Base-by-base conservation (phyloP, 1,284 basidiomycete genomes). In the Rhodotorula sp. region DNA sequence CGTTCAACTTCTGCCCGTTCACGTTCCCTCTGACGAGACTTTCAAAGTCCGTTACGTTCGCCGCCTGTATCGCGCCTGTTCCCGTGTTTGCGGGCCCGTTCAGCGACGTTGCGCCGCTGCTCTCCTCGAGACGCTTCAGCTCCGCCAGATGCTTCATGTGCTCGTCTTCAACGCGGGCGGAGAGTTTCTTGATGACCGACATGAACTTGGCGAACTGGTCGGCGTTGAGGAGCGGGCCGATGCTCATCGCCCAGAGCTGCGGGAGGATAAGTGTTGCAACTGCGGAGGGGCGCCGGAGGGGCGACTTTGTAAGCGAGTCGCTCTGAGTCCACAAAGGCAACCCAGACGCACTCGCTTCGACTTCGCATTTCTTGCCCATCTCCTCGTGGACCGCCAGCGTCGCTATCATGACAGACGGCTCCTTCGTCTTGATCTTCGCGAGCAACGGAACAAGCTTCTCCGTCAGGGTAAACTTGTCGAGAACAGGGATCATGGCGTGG, bases 171-270 rank as follows among this genome's bases (percentile, higher is more conserved):
- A 95, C 92, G 18, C 91, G 86, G 40, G 89, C 87, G 24, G 89
- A 87, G 63, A 83, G 78, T 28, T 77, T 72, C n/a, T 79, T 77
- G 65, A 83, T 81, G 31, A 80, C 80, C n/a, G 76, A 76, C 76
- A 80, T 79, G 72, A 74, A 76, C 52, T 65, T 67, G 9, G 66
- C 86, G 79, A 98, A 99, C 80, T 99, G 96, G 26, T 89, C 86
- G 6, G 94, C 86, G 75, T 89, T 96, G 37, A 98, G 81, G 50
- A 97, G 79, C 62, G 94, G 94, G n/a, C 93, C 94, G 82, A 96
- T 94, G 2, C 90, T 93, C 92, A 97, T 95, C 2, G 88, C 84
- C 94, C 94, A 97, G 15, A 97, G 82, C 76, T 97, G 94, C 20
- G 94, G 94, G 24, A 98, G 83, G 22, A 97, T 92, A 47, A 94